A percentile compares a stretch with the other conserved stretches of the same genome.
These are phyloP conservation scores for Chenopodium berlandieri DNA, from an alignment of 148 eudicot genomes.

Conservation along the genomic window DNA sequence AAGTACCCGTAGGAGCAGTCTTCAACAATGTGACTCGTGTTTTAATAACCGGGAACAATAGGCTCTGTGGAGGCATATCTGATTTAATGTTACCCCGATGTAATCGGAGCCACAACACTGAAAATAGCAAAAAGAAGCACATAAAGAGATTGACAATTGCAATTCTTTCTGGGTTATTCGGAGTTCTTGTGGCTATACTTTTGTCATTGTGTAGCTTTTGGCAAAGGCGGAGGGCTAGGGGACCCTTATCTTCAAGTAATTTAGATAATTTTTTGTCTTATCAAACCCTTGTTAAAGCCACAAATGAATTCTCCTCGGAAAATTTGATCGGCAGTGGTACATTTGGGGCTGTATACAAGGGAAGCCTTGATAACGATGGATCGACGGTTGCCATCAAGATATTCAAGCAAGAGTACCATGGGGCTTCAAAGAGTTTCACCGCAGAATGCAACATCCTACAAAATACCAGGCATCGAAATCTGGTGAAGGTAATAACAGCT, in stretches of 20 bases:
- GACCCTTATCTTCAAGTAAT: not conserved
- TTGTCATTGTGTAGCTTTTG: too few species aligned
- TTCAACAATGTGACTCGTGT: slow-evolving; percentile 33
- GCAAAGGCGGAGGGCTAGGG: not conserved
- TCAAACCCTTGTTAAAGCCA: slow-evolving; percentile 25
- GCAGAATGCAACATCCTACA: slow-evolving; percentile 21
- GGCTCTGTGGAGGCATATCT: slow-evolving; percentile 42
- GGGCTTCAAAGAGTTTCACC: slow-evolving; percentile 23
- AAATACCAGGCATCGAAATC: slow-evolving; percentile 22
- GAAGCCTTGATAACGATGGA: slow-evolving; percentile 4
- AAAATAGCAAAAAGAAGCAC: not conserved
- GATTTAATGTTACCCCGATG: slow-evolving; percentile 32
- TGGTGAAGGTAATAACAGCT: slow-evolving; percentile 24
- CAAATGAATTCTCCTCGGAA: slow-evolving; percentile 26
- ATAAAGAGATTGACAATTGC: slow-evolving; percentile 1
- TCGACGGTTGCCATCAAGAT: slow-evolving; percentile 14
- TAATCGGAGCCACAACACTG: not conserved
- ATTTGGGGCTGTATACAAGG: slow-evolving; percentile 35
- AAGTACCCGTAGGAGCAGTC: slow-evolving; percentile 32
- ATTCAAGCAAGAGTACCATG: slow-evolving; percentile 16
- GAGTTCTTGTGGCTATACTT: not conserved
- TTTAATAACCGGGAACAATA: slow-evolving; percentile 32
- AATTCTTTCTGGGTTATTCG: slow-evolving; percentile 8
- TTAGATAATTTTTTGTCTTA: slow-evolving; percentile 21
- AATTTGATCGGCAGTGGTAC: slow-evolving; percentile 29